A percentile compares a stretch with the other conserved stretches of the same genome.
phyloP scores from a whole-genome alignment of 2,329 filamentous ascomycete genomes.

The Helotiales sp. region DNA sequence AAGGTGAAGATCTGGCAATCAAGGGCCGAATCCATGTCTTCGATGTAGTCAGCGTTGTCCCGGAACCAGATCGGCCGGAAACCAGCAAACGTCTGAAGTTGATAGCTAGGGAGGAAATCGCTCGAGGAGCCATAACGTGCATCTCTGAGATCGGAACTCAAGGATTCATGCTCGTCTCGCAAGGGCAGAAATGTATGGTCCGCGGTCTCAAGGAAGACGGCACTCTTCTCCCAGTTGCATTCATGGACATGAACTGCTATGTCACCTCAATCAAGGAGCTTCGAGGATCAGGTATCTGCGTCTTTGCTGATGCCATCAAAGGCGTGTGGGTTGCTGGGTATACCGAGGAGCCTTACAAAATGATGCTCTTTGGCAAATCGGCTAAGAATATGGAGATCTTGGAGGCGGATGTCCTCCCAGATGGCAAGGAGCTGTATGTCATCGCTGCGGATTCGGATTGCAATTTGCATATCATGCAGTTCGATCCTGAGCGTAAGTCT shows the following conservation, averaged over 20 bases:
- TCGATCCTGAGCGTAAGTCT: constrained; percentile 86
- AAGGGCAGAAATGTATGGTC: constrained; percentile 98
- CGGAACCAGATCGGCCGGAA: constrained; percentile 83
- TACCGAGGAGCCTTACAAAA: constrained; percentile 94
- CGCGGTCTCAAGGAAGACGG: constrained; percentile 95
- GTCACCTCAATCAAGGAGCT: constrained; percentile 86
- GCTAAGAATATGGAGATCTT: constrained; percentile 78
- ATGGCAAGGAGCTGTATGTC: constrained; percentile 81
- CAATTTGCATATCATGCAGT: constrained; percentile 88
- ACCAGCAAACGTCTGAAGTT: constrained; percentile 86
- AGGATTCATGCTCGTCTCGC: constrained; percentile 85
- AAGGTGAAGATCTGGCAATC: constrained; percentile 87
- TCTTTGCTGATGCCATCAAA: constrained; percentile 90
- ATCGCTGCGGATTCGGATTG: constrained; percentile 83
- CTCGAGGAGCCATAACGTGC: constrained; percentile 88
- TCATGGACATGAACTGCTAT: constrained; percentile 97
- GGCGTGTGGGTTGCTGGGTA: constrained; percentile 97
- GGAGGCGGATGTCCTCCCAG: constrained; percentile 85
- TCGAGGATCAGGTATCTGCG: constrained; percentile 79
- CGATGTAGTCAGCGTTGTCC: constrained; percentile 89
- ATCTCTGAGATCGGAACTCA: constrained; percentile 84
- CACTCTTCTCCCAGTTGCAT: constrained; percentile 88
- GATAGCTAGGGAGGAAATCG: constrained; percentile 85
- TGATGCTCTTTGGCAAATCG: constrained; percentile 91
- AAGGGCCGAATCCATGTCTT: constrained; percentile 88